Evolutionary conservation across 306 rosid species (phyloP).

Genomic region (Aeschynomene evenia): DNA sequence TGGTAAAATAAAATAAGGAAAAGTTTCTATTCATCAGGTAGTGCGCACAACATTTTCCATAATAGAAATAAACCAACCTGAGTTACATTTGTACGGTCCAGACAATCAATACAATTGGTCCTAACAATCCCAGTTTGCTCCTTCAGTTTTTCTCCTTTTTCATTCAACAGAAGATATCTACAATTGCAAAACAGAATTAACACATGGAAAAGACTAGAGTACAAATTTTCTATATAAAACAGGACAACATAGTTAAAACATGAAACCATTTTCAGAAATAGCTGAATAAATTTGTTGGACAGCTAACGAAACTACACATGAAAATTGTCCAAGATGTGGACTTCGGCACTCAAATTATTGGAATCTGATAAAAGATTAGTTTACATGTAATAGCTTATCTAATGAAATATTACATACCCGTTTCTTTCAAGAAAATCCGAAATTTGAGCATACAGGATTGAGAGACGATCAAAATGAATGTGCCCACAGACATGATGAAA

Average conservation of each 20-base stretch:
- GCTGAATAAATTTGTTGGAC: slow-evolving; percentile 4
- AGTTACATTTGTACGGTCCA: slow-evolving; percentile 97
- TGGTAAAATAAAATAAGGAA: neutral
- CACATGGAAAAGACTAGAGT: neutral
- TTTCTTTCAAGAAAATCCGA: slow-evolving; percentile 83
- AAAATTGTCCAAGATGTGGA: neutral
- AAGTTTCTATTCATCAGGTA: neutral
- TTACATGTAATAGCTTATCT: slow-evolving; percentile 16
- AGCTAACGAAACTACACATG: slow-evolving; percentile 18
- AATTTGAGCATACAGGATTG: slow-evolving; percentile 84
- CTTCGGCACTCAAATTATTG: neutral
- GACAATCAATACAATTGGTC: slow-evolving; percentile 94
- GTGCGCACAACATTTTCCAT: slow-evolving; percentile 16
- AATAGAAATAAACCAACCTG: slow-evolving; percentile 59
- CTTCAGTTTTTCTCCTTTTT: slow-evolving; percentile 93
- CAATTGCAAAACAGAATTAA: slow-evolving; percentile 33
- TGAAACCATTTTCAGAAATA: neutral
- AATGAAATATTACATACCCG: slow-evolving; percentile 59
- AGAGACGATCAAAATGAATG: slow-evolving; percentile 90
- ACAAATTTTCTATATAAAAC: slow-evolving; percentile 10
- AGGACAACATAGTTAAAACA: neutral
- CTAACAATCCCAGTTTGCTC: slow-evolving; percentile 93
- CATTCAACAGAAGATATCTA: slow-evolving; percentile 84
- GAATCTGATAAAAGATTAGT: slow-evolving; percentile 14
- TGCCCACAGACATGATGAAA: slow-evolving; percentile 95